Conservation (phyloP, 305 asterid genomes). For the Plantago lanceolata region DNA sequence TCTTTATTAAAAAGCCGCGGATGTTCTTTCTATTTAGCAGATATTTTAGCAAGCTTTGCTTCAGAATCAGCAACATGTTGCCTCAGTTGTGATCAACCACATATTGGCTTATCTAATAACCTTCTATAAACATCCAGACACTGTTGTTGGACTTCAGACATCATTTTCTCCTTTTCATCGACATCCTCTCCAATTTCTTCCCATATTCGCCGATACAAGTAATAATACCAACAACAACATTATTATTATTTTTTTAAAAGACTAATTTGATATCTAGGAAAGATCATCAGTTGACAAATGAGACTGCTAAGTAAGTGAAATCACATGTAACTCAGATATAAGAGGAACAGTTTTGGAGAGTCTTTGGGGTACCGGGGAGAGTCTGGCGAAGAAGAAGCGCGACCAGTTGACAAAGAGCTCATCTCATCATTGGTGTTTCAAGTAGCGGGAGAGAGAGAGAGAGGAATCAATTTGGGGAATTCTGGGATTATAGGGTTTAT, state of each 20-base stretch:
- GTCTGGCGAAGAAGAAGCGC: too few species aligned
- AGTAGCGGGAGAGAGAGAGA: too few species aligned
- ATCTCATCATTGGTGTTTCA: too few species aligned
- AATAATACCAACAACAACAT: background rate
- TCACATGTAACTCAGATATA: constrained; percentile 73
- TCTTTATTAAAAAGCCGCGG: constrained; percentile 40
- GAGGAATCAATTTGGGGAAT: too few species aligned
- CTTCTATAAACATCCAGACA: constrained; percentile 74
- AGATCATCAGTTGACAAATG: background rate
- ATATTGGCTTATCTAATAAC: constrained; percentile 79
- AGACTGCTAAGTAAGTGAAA: background rate
- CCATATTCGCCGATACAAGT: constrained; percentile 69
- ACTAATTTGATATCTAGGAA: background rate
- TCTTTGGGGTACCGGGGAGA: too few species aligned
- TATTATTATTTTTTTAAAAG: background rate
- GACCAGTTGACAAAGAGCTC: too few species aligned
- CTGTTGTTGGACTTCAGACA: constrained; percentile 77
- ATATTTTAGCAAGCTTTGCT: constrained; percentile 60
- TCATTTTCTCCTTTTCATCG: constrained; percentile 67
- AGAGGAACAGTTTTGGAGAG: constrained; percentile 61
- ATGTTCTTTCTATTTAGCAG: constrained; percentile 63
- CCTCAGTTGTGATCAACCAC: constrained; percentile 58
- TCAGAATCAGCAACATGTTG: constrained; percentile 72
- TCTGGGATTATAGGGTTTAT: too few species aligned
- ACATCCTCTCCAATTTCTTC: constrained; percentile 82